Evolutionary conservation across 1,284 basidiomycete species (phyloP).

Genomic region (Limonomyces culmigenus): DNA sequence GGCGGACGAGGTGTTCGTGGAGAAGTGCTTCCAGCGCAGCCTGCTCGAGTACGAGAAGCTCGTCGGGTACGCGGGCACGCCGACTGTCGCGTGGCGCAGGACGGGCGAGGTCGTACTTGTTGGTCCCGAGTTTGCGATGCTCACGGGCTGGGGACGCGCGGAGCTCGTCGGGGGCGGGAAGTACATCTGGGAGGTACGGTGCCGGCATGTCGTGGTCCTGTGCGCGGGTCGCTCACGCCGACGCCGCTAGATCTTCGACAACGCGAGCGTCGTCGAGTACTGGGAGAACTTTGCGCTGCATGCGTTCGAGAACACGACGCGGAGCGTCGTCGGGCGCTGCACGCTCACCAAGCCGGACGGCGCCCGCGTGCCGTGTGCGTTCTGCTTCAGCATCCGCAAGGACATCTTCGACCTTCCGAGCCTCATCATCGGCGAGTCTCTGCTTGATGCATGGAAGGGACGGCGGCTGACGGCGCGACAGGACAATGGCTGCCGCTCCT

Average conservation of each 20-base stretch:
- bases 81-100: slow-evolving; percentile 95
- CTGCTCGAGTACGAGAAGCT: slow-evolving; percentile 91
- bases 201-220: not conserved
- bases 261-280: slow-evolving; percentile 82
- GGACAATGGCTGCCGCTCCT: too few relatives aligned
- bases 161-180: slow-evolving; percentile 68
- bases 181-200: slow-evolving; percentile 76
- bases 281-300: slow-evolving; percentile 92
- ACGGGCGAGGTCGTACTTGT: slow-evolving; percentile 97
- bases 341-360: slow-evolving; percentile 72
- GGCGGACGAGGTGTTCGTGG: slow-evolving; percentile 90
- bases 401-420: slow-evolving; percentile 82
- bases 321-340: slow-evolving; percentile 87
- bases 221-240: not conserved
- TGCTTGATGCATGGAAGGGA: too few relatives aligned
- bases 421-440: slow-evolving; percentile 66
- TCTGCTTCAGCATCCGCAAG: slow-evolving; percentile 85
- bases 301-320: slow-evolving; percentile 90
- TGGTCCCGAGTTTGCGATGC: slow-evolving; percentile 89
- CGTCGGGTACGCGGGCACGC: slow-evolving; percentile 95
- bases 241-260: slow-evolving; percentile 57
- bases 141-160: slow-evolving; percentile 78
- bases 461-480: too few relatives aligned
- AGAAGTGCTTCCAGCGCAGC: slow-evolving; percentile 88
- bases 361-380: slow-evolving; percentile 72